phyloP scores from a whole-genome alignment of 2,329 filamentous ascomycete genomes.

The Xylariaceae sp. region DNA sequence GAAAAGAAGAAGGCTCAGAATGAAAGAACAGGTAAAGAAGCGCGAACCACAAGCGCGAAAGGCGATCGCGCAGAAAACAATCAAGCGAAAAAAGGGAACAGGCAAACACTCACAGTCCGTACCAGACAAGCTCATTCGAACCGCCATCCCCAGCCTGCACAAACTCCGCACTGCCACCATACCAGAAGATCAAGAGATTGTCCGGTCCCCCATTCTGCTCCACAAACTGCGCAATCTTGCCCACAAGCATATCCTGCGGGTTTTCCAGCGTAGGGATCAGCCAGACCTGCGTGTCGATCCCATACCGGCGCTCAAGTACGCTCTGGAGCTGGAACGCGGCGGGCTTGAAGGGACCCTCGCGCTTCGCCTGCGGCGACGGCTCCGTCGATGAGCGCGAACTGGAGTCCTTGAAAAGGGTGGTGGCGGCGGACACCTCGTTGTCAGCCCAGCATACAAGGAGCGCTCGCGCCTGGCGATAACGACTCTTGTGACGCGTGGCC shows the following conservation, averaged over 20 bases:
- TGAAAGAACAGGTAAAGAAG: too few species aligned
- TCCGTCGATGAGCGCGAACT: neutral
- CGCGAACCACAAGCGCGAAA: too few species aligned
- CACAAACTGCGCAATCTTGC: conserved; percentile 15
- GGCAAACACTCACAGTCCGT: conserved; percentile 13
- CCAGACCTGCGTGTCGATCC: conserved; percentile 13
- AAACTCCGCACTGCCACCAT: conserved; percentile 16
- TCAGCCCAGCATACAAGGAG: conserved; percentile 19
- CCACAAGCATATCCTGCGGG: conserved; percentile 12
- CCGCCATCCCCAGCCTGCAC: neutral
- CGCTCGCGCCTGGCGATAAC: conserved; percentile 9
- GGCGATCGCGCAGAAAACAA: too few species aligned
- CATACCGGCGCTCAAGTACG: conserved; percentile 13
- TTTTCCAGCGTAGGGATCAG: conserved; percentile 12
- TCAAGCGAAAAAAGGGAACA: too few species aligned
- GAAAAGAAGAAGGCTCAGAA: neutral
- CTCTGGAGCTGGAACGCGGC: conserved; percentile 10
- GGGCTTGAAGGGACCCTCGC: conserved; percentile 10
- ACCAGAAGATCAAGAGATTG: conserved; percentile 19
- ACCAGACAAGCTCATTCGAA: conserved; percentile 14
- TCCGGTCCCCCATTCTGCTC: conserved; percentile 9
- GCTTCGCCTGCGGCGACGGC: too few species aligned
- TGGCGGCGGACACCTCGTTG: neutral
- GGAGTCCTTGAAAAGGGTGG: too few species aligned
- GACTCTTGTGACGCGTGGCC: conserved; percentile 14